These are phyloP conservation scores for Talaromyces sp. DNA, from an alignment of 2,329 filamentous ascomycete species.

Conservation along the genomic window DNA sequence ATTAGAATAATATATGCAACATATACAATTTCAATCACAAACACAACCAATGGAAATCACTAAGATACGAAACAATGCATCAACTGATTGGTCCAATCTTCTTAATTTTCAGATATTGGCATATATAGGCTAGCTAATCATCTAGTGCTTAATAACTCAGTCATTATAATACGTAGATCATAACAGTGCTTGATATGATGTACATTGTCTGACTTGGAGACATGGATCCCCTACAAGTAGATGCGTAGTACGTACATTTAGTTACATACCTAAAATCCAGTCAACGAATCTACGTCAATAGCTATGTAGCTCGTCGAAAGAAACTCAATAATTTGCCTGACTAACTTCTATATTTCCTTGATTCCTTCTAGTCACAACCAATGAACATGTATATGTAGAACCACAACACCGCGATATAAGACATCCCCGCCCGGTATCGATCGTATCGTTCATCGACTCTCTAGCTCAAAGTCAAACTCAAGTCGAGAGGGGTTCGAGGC, in stretches of 20 bases:
- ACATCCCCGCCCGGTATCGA: not conserved
- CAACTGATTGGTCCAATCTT: not conserved
- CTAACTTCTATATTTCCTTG: not conserved
- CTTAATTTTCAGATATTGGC: not conserved
- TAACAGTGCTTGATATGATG: not conserved
- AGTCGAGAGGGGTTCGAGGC: not conserved
- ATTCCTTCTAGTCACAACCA: not conserved
- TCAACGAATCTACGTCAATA: not conserved
- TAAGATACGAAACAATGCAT: not conserved
- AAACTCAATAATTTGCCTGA: not conserved
- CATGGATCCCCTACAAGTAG: not conserved
- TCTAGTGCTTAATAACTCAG: not conserved
- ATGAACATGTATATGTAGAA: not conserved
- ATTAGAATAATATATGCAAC: slow-evolving; percentile 1
- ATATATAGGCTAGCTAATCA: not conserved
- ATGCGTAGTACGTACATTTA: not conserved
- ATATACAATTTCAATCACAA: not conserved
- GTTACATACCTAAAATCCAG: not conserved
- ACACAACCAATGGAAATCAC: not conserved
- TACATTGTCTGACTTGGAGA: not conserved
- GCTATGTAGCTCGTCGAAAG: not conserved
- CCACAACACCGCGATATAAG: not conserved
- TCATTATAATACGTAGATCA: not conserved
- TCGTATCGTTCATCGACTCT: not conserved
- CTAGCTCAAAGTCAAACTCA: not conserved